Percentiles rank a stretch among this genome's conserved stretches.
Conservation (phyloP, 2,329 filamentous ascomycete species). For the Trichoderma sp. region DNA sequence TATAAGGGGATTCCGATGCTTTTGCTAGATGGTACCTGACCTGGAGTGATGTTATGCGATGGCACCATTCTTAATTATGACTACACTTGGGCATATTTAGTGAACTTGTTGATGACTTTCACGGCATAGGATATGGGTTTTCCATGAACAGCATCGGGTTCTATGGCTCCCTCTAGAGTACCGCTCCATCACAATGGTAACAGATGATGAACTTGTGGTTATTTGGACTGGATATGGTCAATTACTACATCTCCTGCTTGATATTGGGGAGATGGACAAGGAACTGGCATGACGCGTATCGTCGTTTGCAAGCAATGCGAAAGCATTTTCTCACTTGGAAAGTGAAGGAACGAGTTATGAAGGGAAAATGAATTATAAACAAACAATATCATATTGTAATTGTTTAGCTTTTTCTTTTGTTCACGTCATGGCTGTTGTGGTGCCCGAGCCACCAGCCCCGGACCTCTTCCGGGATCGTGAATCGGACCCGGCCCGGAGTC, state of each 20-base stretch:
- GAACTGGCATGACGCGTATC: not conserved
- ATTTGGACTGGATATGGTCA: not conserved
- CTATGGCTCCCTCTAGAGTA: not conserved
- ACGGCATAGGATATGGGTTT: too few species aligned
- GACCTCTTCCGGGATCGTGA: not conserved
- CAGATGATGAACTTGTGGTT: not conserved
- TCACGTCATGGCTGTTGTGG: not conserved
- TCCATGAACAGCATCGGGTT: not conserved
- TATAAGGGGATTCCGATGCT: too few species aligned
- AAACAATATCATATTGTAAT: too few species aligned
- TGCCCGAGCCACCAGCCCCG: not conserved
- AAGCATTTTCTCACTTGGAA: not conserved
- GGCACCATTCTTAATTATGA: too few species aligned
- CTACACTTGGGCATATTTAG: too few species aligned
- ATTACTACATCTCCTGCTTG: not conserved
- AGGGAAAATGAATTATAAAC: too few species aligned
- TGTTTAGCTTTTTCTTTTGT: not conserved
- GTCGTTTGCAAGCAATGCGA: not conserved
- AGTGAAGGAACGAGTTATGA: too few species aligned
- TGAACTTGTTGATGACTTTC: too few species aligned
- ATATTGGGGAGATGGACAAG: not conserved
- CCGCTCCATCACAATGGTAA: not conserved
- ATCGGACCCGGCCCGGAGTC: not conserved
- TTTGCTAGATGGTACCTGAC: too few species aligned
- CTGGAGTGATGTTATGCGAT: too few species aligned